Base-by-base conservation (phyloP, 2,329 filamentous ascomycete genomes). In the Grosmannia huntii region DNA sequence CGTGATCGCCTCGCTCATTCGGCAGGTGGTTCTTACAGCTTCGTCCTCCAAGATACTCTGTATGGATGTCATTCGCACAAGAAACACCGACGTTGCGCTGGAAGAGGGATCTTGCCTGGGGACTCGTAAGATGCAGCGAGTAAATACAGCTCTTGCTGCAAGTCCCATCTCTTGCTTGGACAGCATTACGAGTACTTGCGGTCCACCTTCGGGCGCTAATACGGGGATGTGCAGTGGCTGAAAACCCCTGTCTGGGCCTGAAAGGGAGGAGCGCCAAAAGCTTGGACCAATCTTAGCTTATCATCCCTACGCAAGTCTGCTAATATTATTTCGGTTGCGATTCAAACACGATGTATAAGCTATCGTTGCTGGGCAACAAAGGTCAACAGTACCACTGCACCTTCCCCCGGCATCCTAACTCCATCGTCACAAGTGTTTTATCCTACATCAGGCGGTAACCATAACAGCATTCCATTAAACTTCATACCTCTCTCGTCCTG, bases 401-500 rank as follows among this genome's bases (percentile, higher is more conserved):
- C 46, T 14, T 28, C 19, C 44, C 49, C 49, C 49, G 9, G 28
- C 27, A 36, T 25, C 16, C n/a, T 23, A 44, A 21, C 25, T 50
- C 49, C 57, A 58, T 57, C 61, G 58, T 61, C 58, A 59, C 58
- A 57, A 46, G 46, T 55, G 21, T 46, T 27, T n/a, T 53, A 16
- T 31, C 51, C 28, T 55, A 33, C 56, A 48, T 21, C 27, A 33
- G 36, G 28, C 21, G 44, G 44, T 44, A 49, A 49, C 54, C 54
- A 56, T 23, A 56, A 33, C 54, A 56, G 55, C 62, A 64, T 64
- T 62, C 62, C 61, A 61, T 64, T 64, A 61, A 59, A 61, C 61
- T 59, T 59, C 56, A 61, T 55, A 31, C 48, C 36, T 59, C 36
- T 59, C 46, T 52, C 54, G 49, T 36, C 50, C 54, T 57, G 52